Base-by-base conservation (phyloP, 1,284 basidiomycete genomes). In the Cutaneotrichosporon sp. region DNA sequence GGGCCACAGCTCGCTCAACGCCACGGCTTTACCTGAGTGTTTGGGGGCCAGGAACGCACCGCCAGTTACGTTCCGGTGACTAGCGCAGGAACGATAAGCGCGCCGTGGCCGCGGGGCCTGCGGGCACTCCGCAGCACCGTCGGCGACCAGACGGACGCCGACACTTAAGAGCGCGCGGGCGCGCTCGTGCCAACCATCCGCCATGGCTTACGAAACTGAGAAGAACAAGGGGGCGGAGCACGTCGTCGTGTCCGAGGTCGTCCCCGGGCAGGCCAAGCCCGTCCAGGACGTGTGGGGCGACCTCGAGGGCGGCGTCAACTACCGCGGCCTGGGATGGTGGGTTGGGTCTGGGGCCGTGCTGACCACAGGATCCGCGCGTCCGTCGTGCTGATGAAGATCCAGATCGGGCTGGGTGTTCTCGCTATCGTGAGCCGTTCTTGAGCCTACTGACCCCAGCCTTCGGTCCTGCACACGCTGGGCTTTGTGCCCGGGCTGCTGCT, bases 401-500 rank as follows among this genome's bases (percentile, higher is more conserved):
- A 77, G 55, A 74, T 77, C 46, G 75, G 74, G 31, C 61, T 76
- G 14, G 74, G 73, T 62, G 71, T 76, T 7, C 61, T 75, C 5
- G 70, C 68, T 45, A 59, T 74, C 36, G 71, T 71, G 52, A 62
- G 71, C 60, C 9, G 20, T 14, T 31, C n/a, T 34, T 9, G 22
- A 24, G 18, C 4, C 29, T 13, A 24, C 24, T 1, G 51, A 18
- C 63, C 65, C 2, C 63, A 73, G 43, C 74, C 75, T 2, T 53
- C 67, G 1, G 69, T 72, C 2, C 62, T 75, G 14, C 59, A 70
- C 27, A 64, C 67, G 0, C 59, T 72, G 13, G 60, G 60, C 33
- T 34, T 67, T 61, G 83, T 85, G 60, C 84, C 84, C 2, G 84
- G 83, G 9, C 72, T 85, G 10, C 76, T 85, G 29, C 68, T 85